A percentile compares a stretch with the other conserved stretches of the same genome.
These are phyloP conservation scores for Penicillium brevicompactum DNA, from an alignment of 2,329 filamentous ascomycete species.

Conservation along the genomic window DNA sequence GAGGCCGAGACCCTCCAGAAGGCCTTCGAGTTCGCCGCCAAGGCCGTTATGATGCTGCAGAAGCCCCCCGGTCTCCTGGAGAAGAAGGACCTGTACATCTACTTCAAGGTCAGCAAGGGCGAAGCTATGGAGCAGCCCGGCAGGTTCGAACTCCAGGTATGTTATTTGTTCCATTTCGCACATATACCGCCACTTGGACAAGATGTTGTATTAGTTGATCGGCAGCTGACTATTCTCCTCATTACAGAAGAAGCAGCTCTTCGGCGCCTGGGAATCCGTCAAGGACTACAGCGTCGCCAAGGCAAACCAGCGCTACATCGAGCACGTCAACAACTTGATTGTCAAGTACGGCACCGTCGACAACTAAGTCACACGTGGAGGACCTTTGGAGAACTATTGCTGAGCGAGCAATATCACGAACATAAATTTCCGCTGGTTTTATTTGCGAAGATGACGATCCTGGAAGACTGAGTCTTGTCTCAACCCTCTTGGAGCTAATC, in stretches of 20 bases:
- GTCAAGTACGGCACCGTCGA: slow-evolving; percentile 58
- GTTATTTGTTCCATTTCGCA: slow-evolving; percentile 5
- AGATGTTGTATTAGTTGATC: not conserved
- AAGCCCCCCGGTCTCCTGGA: slow-evolving; percentile 26
- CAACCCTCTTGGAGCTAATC: not conserved
- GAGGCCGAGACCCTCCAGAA: slow-evolving; percentile 19
- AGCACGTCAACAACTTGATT: slow-evolving; percentile 72
- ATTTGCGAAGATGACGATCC: not conserved
- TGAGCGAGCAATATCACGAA: not conserved
- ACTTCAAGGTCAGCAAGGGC: slow-evolving; percentile 42
- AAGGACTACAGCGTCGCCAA: slow-evolving; percentile 64
- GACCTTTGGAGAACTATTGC: not conserved
- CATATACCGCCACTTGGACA: not conserved
- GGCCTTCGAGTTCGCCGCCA: slow-evolving; percentile 35
- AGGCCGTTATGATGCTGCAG: slow-evolving; percentile 33
- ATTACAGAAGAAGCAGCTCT: slow-evolving; percentile 74
- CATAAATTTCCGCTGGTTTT: not conserved
- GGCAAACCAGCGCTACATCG: slow-evolving; percentile 77
- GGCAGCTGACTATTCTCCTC: slow-evolving; percentile 19
- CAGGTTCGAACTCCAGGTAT: slow-evolving; percentile 45
- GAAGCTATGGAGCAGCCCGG: slow-evolving; percentile 35
- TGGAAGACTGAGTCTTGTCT: not conserved
- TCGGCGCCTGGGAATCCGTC: slow-evolving; percentile 72
- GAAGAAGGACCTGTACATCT: slow-evolving; percentile 38
- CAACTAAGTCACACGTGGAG: slow-evolving; percentile 11